These are phyloP conservation scores for Paradendryphiella salina DNA, from an alignment of 2,329 filamentous ascomycete species.

Conservation along the genomic window DNA sequence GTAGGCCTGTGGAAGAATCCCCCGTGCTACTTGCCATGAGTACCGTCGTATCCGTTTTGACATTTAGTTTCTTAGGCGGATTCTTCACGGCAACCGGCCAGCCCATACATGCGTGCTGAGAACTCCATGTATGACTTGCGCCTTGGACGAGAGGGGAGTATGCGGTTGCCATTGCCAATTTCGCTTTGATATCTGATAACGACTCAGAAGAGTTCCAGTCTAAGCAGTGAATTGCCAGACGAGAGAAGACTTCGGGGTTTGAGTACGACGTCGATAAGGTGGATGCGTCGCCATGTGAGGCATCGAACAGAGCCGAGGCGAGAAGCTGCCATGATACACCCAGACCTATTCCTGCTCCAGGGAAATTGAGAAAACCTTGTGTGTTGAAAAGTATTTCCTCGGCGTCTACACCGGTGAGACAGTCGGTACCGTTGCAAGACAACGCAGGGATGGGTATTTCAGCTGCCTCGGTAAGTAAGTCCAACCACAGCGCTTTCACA, in stretches of 20 bases:
- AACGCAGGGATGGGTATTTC: constrained; percentile 44
- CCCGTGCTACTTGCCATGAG: constrained; percentile 47
- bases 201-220: constrained; percentile 31
- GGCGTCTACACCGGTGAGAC: constrained; percentile 30
- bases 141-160: constrained; percentile 46
- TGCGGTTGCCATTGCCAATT: constrained; percentile 25
- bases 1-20: constrained; percentile 49
- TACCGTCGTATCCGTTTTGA: constrained; percentile 36
- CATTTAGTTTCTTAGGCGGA: constrained; percentile 36
- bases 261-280: constrained; percentile 37
- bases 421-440: constrained; percentile 33
- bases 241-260: constrained; percentile 18
- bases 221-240: constrained; percentile 46
- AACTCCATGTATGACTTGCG: constrained; percentile 42
- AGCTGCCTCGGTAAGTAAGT: constrained; percentile 33
- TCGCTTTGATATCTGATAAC: neutral
- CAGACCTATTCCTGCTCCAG: neutral
- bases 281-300: constrained; percentile 46
- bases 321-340: constrained; percentile 15
- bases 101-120: constrained; percentile 47
- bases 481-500: constrained; percentile 24
- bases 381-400: constrained; percentile 38
- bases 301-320: constrained; percentile 29
- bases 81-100: constrained; percentile 48
- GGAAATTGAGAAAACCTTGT: constrained; percentile 9